Base-by-base conservation (phyloP, 805 yeast genomes). In the Candida endomychidarum region DNA sequence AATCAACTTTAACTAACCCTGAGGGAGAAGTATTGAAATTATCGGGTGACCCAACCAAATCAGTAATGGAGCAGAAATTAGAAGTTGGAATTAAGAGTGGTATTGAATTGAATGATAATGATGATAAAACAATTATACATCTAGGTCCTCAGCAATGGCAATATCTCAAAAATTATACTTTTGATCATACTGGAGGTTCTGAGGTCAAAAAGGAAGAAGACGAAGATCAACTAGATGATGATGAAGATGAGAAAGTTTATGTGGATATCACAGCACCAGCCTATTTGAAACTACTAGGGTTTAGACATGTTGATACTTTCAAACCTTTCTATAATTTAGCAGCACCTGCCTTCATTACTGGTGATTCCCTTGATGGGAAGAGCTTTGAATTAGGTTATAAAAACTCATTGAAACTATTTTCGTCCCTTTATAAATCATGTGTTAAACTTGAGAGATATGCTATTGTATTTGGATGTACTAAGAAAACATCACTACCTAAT, bases 401-500 rank as follows among this genome's bases (percentile, higher is more conserved):
- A 18, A 86, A 90, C 18, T 85, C 96, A 1, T 65, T 72, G 18
- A 63, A 77, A 21, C 82, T 91, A 0, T 75, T 89, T 51, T 69
- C 86, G 0, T 74, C 89, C 0, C 60, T 91, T 9, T 86, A 78
- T 53, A 79, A 77, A 41, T 72, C 81, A 2, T 61, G 93, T 60
- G 55, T 63, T 4, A 69, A 70, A 34, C 65, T 72, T 28, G 53
- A 70, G 2, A 75, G 75, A 50, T 79, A 74, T 51, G 93, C 86
- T 0, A 61, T 91, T 6, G 74, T 85, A 3, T 87, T 88, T 80
- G 91, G 95, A 1, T 77, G 80, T 50, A 50, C 71, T 5, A 74
- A 81, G 42, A 63, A 58, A 32, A 71, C 71, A 36, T 57, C 86
- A 0, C 55, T 70, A 23, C 93, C 96, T 0, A 45, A 62, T 3